Evolutionary conservation across 1,284 basidiomycete species (phyloP).

Genomic region (Pulveroboletus sp.): DNA sequence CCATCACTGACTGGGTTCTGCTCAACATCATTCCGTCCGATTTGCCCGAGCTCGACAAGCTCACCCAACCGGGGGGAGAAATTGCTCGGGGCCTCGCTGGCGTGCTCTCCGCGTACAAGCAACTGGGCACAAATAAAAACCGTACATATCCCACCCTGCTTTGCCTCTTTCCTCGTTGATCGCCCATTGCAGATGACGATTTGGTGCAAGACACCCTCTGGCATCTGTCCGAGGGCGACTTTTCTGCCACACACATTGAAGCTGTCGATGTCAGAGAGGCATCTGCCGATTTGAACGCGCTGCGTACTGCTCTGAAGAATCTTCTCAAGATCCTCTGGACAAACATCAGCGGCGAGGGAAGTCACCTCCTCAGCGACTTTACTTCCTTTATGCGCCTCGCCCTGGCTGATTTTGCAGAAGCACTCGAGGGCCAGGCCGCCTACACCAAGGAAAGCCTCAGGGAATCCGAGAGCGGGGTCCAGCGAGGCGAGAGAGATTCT

Average conservation of each 20-base stretch:
- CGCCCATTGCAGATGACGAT: conserved; percentile 50
- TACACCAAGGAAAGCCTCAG: conserved; percentile 52
- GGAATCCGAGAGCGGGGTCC: conserved; percentile 55
- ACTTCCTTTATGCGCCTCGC: conserved; percentile 62
- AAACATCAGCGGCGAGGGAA: conserved; percentile 52
- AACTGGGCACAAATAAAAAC: conserved; percentile 55
- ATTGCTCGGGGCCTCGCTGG: conserved; percentile 51
- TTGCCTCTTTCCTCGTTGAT: not conserved
- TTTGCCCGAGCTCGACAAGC: conserved; percentile 39
- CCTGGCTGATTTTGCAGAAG: conserved; percentile 62
- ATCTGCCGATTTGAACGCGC: conserved; percentile 47
- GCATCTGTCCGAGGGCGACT: conserved; percentile 56
- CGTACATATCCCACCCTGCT: conserved; percentile 34
- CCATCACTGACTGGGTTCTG: conserved; percentile 53
- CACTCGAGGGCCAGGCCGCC: conserved; percentile 51
- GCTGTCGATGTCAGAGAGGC: conserved; percentile 47
- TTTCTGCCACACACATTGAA: conserved; percentile 40
- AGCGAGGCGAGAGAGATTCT: conserved; percentile 56
- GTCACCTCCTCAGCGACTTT: conserved; percentile 57
- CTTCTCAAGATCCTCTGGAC: conserved; percentile 54
- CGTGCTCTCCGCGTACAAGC: conserved; percentile 55
- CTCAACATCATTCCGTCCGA: conserved; percentile 48
- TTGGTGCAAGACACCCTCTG: conserved; percentile 62
- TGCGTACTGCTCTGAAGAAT: conserved; percentile 50
- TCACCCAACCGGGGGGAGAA: conserved; percentile 53